Evolutionary conservation across 2,329 filamentous ascomycete genomes (phyloP).

Genomic region (Trichoderma sp.): DNA sequence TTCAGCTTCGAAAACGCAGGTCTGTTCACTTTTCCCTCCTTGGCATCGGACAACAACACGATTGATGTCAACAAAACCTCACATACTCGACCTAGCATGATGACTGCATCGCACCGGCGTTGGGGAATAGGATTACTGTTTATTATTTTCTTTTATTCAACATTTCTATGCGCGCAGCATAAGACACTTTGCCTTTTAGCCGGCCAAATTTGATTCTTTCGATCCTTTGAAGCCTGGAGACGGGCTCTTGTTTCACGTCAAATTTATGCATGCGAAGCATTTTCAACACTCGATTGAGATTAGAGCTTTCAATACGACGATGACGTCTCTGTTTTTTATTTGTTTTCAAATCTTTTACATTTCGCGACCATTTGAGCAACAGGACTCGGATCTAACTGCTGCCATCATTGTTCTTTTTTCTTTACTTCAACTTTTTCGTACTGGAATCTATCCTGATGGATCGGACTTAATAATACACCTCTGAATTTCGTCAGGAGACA

Average conservation of each 20-base stretch:
- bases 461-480: conserved; percentile 8
- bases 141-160: neutral
- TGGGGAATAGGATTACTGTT: conserved; percentile 27
- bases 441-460: neutral
- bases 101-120: conserved; percentile 36
- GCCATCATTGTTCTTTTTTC: neutral
- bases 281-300: neutral
- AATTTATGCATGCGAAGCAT: neutral
- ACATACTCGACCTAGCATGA: conserved; percentile 28
- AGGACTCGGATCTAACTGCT: neutral
- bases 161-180: conserved; percentile 9
- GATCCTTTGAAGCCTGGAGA: conserved; percentile 4
- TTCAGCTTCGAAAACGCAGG: neutral
- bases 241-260: neutral
- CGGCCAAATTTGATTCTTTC: conserved; percentile 11
- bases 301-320: conserved; percentile 1
- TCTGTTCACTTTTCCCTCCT: conserved; percentile 3
- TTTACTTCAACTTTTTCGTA: neutral
- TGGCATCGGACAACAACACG: conserved; percentile 23
- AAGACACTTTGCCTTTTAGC: neutral
- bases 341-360: neutral
- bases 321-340: neutral
- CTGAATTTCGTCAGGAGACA: neutral
- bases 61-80: conserved; percentile 25
- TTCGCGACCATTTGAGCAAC: neutral